These are phyloP conservation scores for Orobanche coerulescens DNA, from an alignment of 257 asterid species.

Conservation along the genomic window DNA sequence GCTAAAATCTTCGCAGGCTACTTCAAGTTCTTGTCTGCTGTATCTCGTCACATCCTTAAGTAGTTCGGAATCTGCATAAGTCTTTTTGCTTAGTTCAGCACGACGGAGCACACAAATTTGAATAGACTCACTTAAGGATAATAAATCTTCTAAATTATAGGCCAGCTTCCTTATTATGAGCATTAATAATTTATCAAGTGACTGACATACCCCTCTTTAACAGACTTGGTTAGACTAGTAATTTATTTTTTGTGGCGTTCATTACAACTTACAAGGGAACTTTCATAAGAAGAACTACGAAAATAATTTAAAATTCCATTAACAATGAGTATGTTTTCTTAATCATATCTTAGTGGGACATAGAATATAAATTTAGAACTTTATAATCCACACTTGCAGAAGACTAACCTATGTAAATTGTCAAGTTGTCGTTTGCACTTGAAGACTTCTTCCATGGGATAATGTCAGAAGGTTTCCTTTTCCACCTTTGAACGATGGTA, in stretches of 20 bases:
- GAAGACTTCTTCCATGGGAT: constrained; percentile 83
- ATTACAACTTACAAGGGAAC: no score
- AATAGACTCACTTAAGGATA: neutral
- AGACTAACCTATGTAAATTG: constrained; percentile 55
- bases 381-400: neutral
- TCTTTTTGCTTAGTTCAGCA: constrained; percentile 13
- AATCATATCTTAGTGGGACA: no score
- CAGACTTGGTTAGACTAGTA: no score
- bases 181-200: no score
- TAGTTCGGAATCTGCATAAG: constrained; percentile 57
- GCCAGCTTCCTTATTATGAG: no score
- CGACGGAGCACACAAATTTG: neutral
- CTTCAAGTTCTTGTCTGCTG: constrained; percentile 73
- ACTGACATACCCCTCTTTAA: no score
- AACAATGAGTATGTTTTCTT: no score
- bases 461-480: constrained; percentile 44
- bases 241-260: neutral
- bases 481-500: constrained; percentile 48
- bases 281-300: no score
- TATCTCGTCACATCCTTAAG: constrained; percentile 60
- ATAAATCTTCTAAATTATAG: no score
- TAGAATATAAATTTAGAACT: no score
- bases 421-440: constrained; percentile 42
- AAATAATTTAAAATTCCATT: no score
- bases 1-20: constrained; percentile 95